Percentiles rank a stretch among this genome's conserved stretches.
These are phyloP conservation scores for Podospora australis DNA, from an alignment of 495 filamentous ascomycete genomes.

Conservation along the genomic window DNA sequence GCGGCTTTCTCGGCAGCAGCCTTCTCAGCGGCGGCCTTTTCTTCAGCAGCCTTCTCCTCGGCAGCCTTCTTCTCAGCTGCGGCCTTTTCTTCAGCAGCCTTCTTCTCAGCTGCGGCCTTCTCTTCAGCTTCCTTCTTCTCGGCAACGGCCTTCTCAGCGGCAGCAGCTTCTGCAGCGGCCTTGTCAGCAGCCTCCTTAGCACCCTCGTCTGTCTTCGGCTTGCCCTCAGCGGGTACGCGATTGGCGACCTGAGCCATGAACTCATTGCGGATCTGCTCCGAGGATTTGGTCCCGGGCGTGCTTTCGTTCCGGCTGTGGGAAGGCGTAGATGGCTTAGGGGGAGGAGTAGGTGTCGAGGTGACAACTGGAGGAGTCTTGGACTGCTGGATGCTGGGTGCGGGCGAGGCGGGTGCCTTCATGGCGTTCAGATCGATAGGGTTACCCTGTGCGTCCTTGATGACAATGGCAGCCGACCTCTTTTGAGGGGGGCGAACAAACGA, in stretches of 20 bases:
- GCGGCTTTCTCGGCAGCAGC: slow-evolving; percentile 57
- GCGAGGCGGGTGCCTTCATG: slow-evolving; percentile 38
- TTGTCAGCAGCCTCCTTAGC: slow-evolving; percentile 37
- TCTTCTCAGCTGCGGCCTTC: slow-evolving; percentile 37
- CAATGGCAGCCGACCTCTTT: slow-evolving; percentile 61
- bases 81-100: slow-evolving; percentile 35
- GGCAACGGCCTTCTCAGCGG: slow-evolving; percentile 35
- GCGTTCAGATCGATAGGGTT: slow-evolving; percentile 44
- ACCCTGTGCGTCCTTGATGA: slow-evolving; percentile 73
- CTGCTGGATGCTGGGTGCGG: slow-evolving; percentile 41
- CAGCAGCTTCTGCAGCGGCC: slow-evolving; percentile 42
- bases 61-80: slow-evolving; percentile 31
- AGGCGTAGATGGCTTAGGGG: slow-evolving; percentile 38
- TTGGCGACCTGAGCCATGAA: slow-evolving; percentile 44
- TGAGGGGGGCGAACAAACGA: slow-evolving; percentile 46
- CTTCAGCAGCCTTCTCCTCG: slow-evolving; percentile 51
- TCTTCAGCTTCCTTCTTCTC: slow-evolving; percentile 38
- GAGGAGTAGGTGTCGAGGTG: slow-evolving; percentile 46
- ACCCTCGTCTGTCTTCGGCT: slow-evolving; percentile 38
- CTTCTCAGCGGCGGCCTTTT: slow-evolving; percentile 53
- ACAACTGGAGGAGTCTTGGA: slow-evolving; percentile 49
- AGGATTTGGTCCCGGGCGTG: slow-evolving; percentile 38
- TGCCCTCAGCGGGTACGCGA: slow-evolving; percentile 21
- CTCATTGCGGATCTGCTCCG: slow-evolving; percentile 45
- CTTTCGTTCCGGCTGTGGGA: slow-evolving; percentile 46